Conservation (phyloP, 768 basidiomycete species). For the Cyclocybe aegerita region DNA sequence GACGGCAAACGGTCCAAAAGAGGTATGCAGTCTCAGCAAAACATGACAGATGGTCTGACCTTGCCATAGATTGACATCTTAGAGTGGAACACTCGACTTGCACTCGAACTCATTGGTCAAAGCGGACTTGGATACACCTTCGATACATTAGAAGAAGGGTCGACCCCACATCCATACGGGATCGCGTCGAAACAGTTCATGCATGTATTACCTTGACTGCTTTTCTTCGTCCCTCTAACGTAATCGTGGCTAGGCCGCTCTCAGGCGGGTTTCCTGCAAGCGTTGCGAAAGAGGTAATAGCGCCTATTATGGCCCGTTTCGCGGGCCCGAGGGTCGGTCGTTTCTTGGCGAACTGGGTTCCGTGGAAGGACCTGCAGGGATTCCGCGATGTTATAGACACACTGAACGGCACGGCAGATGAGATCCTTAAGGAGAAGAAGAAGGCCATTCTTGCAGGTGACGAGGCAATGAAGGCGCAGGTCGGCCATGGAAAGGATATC, state of each 20-base stretch:
- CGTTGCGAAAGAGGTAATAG: slow-evolving; percentile 3
- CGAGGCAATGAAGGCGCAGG: slow-evolving; percentile 27
- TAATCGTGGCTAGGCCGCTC: slow-evolving; percentile 13
- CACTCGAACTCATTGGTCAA: slow-evolving; percentile 52
- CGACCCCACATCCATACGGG: slow-evolving; percentile 28
- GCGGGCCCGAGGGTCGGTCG: slow-evolving; percentile 31
- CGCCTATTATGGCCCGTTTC: slow-evolving; percentile 17
- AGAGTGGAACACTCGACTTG: slow-evolving; percentile 39
- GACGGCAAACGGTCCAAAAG: slow-evolving; percentile 27
- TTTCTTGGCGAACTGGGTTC: slow-evolving; percentile 31
- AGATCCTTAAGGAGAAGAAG: slow-evolving; percentile 39
- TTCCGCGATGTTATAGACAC: slow-evolving; percentile 32
- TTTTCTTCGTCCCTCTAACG: background rate
- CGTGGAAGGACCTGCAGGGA: slow-evolving; percentile 25
- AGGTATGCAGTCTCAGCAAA: slow-evolving; percentile 14
- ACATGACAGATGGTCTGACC: background rate
- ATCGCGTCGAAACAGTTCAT: slow-evolving; percentile 26
- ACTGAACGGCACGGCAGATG: slow-evolving; percentile 32
- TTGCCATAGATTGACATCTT: slow-evolving; percentile 30
- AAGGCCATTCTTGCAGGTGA: slow-evolving; percentile 32
- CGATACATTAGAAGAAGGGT: slow-evolving; percentile 34
- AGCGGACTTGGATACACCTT: slow-evolving; percentile 46
- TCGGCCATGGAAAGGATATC: slow-evolving; percentile 43
- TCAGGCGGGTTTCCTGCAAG: background rate
- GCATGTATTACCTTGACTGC: slow-evolving; percentile 18